Percentiles rank a stretch among this genome's conserved stretches.
phyloP scores from a whole-genome alignment of 164 flowering plant genomes.

The Dillenia turbinata region DNA sequence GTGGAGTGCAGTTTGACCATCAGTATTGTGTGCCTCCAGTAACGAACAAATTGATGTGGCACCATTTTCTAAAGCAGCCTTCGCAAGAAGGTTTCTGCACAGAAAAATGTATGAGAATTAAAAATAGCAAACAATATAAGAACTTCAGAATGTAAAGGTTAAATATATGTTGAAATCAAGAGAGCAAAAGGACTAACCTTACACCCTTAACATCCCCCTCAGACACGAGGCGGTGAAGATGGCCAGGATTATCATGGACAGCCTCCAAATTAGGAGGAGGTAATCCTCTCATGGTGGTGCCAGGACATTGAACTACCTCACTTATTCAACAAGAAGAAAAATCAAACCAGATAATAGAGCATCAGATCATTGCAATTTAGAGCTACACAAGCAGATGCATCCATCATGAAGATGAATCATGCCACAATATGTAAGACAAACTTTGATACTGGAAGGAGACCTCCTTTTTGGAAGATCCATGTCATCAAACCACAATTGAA shows the following conservation, averaged over 20 bases:
- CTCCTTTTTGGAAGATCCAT: no score
- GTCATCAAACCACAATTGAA: no score
- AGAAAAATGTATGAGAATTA: constrained; percentile 1
- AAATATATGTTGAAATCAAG: constrained; percentile 3
- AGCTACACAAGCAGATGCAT: no score
- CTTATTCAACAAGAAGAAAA: constrained; percentile 27
- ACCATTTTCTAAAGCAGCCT: constrained; percentile 54
- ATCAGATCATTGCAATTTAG: no score
- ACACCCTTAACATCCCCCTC: constrained; percentile 82
- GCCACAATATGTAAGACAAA: no score
- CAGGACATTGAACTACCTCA: constrained; percentile 41
- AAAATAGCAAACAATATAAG: neutral
- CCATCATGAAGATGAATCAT: no score
- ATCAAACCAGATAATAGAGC: neutral
- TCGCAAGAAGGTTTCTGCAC: constrained; percentile 72
- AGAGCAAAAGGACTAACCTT: constrained; percentile 45
- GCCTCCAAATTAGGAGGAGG: constrained; percentile 45
- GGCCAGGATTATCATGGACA: constrained; percentile 45
- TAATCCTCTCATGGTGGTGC: constrained; percentile 37
- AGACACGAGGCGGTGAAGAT: constrained; percentile 68
- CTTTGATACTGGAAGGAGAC: no score
- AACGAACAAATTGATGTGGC: constrained; percentile 42
- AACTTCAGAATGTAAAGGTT: neutral
- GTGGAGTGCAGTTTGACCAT: constrained; percentile 96
- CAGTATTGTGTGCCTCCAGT: constrained; percentile 84